These are phyloP conservation scores for Lumnitzera racemosa DNA, from an alignment of 345 rosid genomes.

Conservation along the genomic window DNA sequence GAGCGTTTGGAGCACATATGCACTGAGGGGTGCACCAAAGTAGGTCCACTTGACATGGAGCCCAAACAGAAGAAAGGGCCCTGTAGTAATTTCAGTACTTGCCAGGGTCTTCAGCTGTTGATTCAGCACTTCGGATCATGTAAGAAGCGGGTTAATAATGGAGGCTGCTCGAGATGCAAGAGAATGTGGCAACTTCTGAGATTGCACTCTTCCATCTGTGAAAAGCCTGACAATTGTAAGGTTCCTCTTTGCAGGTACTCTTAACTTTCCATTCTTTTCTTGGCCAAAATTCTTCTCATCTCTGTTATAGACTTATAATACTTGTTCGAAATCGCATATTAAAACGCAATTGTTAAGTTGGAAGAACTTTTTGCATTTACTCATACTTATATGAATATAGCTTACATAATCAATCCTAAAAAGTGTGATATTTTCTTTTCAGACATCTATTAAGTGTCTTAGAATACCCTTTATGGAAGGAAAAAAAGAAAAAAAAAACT, in stretches of 20 bases:
- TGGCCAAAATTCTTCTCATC: not conserved
- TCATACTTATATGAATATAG: too few species aligned
- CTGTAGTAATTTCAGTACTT: constrained; percentile 54
- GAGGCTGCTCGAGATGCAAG: constrained; percentile 73
- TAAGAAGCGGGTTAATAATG: constrained; percentile 42
- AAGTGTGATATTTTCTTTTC: too few species aligned
- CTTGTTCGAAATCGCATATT: not conserved
- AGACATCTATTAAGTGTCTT: too few species aligned
- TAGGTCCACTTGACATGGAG: constrained; percentile 47
- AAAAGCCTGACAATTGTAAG: constrained; percentile 51
- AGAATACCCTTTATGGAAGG: too few species aligned
- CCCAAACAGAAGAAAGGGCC: constrained; percentile 29
- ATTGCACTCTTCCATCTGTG: constrained; percentile 82
- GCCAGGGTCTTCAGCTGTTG: constrained; percentile 73
- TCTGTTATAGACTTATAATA: not conserved
- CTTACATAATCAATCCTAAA: too few species aligned
- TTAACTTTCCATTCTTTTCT: not conserved
- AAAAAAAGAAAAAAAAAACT: too few species aligned
- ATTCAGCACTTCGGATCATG: constrained; percentile 74
- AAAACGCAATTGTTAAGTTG: too few species aligned
- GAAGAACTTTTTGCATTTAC: too few species aligned
- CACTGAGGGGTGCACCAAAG: constrained; percentile 73
- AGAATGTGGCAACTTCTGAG: constrained; percentile 89
- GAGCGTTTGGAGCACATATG: constrained; percentile 86
- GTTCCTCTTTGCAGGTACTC: constrained; percentile 93